phyloP scores from a whole-genome alignment of 2,329 filamentous ascomycete genomes.

The Fusarium chuoi region DNA sequence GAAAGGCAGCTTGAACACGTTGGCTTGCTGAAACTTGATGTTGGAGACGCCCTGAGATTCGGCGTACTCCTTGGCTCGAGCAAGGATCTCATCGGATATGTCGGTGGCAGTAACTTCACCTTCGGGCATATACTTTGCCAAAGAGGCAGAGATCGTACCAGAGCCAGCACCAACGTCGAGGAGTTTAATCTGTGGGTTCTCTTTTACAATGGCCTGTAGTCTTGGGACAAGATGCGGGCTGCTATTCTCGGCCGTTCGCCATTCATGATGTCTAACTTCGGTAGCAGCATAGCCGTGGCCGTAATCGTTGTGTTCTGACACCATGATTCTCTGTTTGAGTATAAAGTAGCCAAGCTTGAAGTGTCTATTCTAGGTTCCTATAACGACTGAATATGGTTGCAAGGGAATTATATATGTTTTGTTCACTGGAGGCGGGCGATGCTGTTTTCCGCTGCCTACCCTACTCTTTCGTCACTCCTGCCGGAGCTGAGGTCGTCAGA shows the following conservation, averaged over 20 bases:
- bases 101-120: slow-evolving; percentile 51
- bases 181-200: slow-evolving; percentile 50
- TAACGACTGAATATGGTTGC: not conserved
- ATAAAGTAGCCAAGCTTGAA: not conserved
- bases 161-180: slow-evolving; percentile 62
- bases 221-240: slow-evolving; percentile 56
- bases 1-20: slow-evolving; percentile 51
- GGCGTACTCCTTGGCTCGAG: slow-evolving; percentile 41
- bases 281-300: slow-evolving; percentile 40
- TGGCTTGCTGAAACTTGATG: slow-evolving; percentile 43
- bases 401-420: not conserved
- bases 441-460: not conserved
- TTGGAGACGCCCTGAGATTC: slow-evolving; percentile 39
- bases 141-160: slow-evolving; percentile 58
- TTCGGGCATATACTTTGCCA: slow-evolving; percentile 53
- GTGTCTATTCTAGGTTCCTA: not conserved
- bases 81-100: slow-evolving; percentile 46
- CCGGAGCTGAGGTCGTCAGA: slow-evolving; percentile 7
- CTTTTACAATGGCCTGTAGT: slow-evolving; percentile 41
- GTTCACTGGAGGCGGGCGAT: not conserved
- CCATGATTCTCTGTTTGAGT: slow-evolving; percentile 21
- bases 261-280: slow-evolving; percentile 48
- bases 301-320: slow-evolving; percentile 41
- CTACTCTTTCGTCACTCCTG: not conserved
- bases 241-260: slow-evolving; percentile 56